Conservation (phyloP, 2,329 filamentous ascomycete genomes). For the Berkeleyomyces rouxiae region DNA sequence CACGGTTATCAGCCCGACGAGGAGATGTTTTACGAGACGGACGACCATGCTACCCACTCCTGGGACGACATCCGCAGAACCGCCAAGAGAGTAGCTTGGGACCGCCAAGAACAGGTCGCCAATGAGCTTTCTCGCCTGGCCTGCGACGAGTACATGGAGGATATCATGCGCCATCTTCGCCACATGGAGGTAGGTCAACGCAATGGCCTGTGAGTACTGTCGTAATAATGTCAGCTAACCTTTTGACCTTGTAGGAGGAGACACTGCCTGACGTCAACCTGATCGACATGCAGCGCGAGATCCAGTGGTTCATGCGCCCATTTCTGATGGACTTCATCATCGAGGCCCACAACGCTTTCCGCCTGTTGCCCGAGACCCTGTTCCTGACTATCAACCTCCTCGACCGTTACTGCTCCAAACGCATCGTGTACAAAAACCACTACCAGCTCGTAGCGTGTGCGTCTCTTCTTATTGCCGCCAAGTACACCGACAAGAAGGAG, state of each 20-base stretch:
- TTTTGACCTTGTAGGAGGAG: slow-evolving; percentile 38
- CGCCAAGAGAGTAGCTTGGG: slow-evolving; percentile 59
- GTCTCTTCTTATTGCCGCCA: slow-evolving; percentile 86
- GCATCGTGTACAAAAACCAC: slow-evolving; percentile 97
- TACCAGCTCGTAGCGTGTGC: slow-evolving; percentile 97
- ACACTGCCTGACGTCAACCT: slow-evolving; percentile 91
- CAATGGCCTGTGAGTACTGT: slow-evolving; percentile 3
- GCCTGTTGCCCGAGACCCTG: slow-evolving; percentile 81
- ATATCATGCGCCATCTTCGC: slow-evolving; percentile 86
- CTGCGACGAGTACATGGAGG: slow-evolving; percentile 81
- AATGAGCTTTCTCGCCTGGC: slow-evolving; percentile 76
- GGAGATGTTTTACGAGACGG: slow-evolving; percentile 37
- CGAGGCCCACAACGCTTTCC: slow-evolving; percentile 90
- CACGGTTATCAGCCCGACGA: slow-evolving; percentile 22
- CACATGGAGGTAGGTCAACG: slow-evolving; percentile 61
- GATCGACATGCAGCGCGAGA: slow-evolving; percentile 97
- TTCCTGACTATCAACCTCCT: slow-evolving; percentile 94
- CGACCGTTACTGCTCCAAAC: slow-evolving; percentile 92
- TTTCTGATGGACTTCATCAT: slow-evolving; percentile 97
- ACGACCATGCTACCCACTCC: slow-evolving; percentile 31
- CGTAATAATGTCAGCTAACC: background rate
- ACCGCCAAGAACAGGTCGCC: slow-evolving; percentile 74
- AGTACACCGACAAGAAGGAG: slow-evolving; percentile 98
- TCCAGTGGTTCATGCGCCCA: slow-evolving; percentile 98
- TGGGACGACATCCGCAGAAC: slow-evolving; percentile 58